These are phyloP conservation scores for Celoporthe dispersa DNA, from an alignment of 2,329 filamentous ascomycete genomes.

Conservation along the genomic window DNA sequence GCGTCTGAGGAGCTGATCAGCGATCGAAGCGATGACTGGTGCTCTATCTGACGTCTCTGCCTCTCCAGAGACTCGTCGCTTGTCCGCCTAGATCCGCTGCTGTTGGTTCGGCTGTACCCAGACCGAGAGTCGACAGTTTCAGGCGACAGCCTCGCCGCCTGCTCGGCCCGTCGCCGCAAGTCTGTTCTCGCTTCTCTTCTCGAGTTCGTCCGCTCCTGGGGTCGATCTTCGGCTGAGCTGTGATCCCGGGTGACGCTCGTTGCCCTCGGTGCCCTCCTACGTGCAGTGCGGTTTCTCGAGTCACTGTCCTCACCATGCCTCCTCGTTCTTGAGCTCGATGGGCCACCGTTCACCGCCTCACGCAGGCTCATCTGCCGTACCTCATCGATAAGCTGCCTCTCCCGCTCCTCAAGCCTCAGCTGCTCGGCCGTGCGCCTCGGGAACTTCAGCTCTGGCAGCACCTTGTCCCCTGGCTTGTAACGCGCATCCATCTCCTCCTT, in stretches of 20 bases:
- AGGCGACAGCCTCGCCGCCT: constrained; percentile 44
- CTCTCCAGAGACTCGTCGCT: constrained; percentile 43
- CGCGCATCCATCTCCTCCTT: constrained; percentile 74
- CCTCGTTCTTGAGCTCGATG: constrained; percentile 35
- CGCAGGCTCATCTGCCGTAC: constrained; percentile 75
- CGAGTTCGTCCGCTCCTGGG: constrained; percentile 34
- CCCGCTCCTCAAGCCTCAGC: constrained; percentile 64
- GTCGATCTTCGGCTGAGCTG: constrained; percentile 39
- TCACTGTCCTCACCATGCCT: constrained; percentile 31
- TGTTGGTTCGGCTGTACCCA: constrained; percentile 43
- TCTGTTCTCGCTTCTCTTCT: constrained; percentile 40
- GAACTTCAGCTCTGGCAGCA: constrained; percentile 67
- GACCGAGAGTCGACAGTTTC: constrained; percentile 40
- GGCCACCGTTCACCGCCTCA: constrained; percentile 60
- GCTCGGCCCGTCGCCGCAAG: constrained; percentile 38
- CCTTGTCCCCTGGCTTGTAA: constrained; percentile 81
- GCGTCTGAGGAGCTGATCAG: constrained; percentile 80
- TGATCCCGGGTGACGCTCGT: constrained; percentile 41
- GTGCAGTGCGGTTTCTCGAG: constrained; percentile 30
- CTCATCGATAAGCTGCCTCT: constrained; percentile 71
- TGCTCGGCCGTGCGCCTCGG: constrained; percentile 58
- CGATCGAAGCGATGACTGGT: constrained; percentile 86
- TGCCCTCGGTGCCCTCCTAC: constrained; percentile 32
- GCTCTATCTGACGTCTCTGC: constrained; percentile 70
- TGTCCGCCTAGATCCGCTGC: constrained; percentile 51